Evolutionary conservation across 768 basidiomycete genomes (phyloP), one percentile per base, ranked within the genome.

Genomic region (Lentinula sp.): DNA sequence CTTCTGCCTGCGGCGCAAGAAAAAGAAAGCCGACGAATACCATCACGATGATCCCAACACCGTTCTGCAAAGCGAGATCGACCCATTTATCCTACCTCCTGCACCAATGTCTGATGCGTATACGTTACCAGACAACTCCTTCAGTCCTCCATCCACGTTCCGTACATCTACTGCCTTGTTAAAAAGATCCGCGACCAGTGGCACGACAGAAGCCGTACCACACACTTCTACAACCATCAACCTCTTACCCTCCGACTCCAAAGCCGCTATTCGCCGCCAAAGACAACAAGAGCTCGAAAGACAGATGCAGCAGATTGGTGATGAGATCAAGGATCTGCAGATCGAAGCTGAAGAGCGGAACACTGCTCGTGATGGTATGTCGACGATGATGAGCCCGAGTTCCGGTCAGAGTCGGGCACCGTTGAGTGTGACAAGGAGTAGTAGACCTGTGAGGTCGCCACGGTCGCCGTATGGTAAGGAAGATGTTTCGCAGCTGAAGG

Each of bases 241-340:
- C 55, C 45, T 53, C 42, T n/a, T 28, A 48, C 50, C 59, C 15
- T 10, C 18, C 18, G 45, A 55, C 32, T 15, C 52, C 23, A 54
- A 45, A 48, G 16, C 43, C 5, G 51, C 32, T 4, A 23, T 50
- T 16, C 51, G 60, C 10, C 43, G 32, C 8, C 34, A 32, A 31
- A 11, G 60, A 16, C 55, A 55, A 45, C 60, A 39, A 35, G 60
- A 56, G 16, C 55, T 61, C 8, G 60, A 54, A 56, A n/a, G 60
- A 18, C 60, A 61, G 51, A 52, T 53, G 60, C 35, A 48, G 34
- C 39, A 52, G 31, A 55, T 61, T 16, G 34, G 21, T 13, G 40
- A 48, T 9, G 60, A 61, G 28, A 57, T 61, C 10, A 31, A 39
- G 43, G 21, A 56, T 35, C 43, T 61, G 32, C 53, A 56, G 28